Base-by-base conservation (phyloP, 768 basidiomycete genomes). In the Suillus subalutaceus region DNA sequence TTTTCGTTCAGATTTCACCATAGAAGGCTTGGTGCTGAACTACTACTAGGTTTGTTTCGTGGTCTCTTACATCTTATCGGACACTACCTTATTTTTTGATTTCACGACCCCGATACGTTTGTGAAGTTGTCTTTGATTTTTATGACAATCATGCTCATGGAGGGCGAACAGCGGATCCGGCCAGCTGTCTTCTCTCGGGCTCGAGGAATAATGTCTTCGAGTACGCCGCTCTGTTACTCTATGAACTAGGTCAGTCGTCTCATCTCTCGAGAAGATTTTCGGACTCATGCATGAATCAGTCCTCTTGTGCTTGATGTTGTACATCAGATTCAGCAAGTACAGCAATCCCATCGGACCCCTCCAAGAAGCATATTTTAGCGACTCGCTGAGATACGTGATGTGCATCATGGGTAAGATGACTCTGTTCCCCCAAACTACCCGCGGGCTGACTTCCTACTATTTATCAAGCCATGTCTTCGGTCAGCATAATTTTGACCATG, bases 241-340 rank as follows among this genome's bases (percentile, higher is more conserved):
- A 58, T 26, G 57, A 58, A 58, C 23, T 58, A 1, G 57, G 57
- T 58, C 15, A 26, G 57, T 26, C 15, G 23, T 40, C 57, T 26
- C 12, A 12, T 23, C 48, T 48, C n/a, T 6, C n/a, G n/a, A 23
- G 12, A 48, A 48, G 1, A 48, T 23, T 48, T n/a, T 23, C 12
- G 2, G n/a, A 48, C 48, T 23, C 5, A 48, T 23, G n/a, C 48
- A 48, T 23, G 20, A 48, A 48, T 23, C 12, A 48, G 48, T 48
- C n/a, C 48, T 48, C 48, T 10, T 48, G 12, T 48, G 48, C n/a
- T 48, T 48, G 48, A 23, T 48, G 48, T 23, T 48, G n/a, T 48
- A 48, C n/a, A 48, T 48, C n/a, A 48, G n/a, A 48, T 48, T 48
- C 48, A 48, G 48, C n/a, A 48, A 48, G n/a, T 48, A 48, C 48